phyloP scores from a whole-genome alignment of 768 basidiomycete species.

The Exidia glandulosa region DNA sequence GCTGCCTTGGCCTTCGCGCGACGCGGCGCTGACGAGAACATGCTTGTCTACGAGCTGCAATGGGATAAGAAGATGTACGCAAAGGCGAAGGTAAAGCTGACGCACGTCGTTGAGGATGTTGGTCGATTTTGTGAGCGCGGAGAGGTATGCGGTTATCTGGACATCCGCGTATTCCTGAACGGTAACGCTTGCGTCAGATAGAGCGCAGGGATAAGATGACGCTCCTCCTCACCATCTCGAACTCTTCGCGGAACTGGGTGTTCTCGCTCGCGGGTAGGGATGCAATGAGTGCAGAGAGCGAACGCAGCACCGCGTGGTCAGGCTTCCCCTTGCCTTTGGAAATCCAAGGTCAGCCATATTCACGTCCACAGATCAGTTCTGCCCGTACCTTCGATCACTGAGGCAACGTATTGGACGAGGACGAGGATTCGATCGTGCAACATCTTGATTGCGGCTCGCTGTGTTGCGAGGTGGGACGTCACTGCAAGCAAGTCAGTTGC shows the following conservation, averaged over 20 bases:
- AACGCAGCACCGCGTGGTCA: conserved; percentile 74
- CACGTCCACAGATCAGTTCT: not conserved
- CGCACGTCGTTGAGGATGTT: conserved; percentile 82
- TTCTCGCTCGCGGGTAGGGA: conserved; percentile 83
- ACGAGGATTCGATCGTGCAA: conserved; percentile 81
- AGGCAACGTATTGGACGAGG: conserved; percentile 76
- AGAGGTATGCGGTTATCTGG: conserved; percentile 81
- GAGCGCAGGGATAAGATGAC: conserved; percentile 5
- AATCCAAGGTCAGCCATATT: not conserved
- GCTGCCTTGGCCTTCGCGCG: conserved; percentile 41
- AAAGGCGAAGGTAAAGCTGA: conserved; percentile 5
- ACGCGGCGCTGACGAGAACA: conserved; percentile 38
- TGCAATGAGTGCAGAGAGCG: conserved; percentile 76
- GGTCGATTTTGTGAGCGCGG: conserved; percentile 79
- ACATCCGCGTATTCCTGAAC: conserved; percentile 90
- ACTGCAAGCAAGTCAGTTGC: conserved; percentile 35
- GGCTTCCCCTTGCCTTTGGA: conserved; percentile 52
- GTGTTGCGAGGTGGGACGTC: conserved; percentile 81
- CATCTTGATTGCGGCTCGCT: conserved; percentile 94
- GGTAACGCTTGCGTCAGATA: not conserved
- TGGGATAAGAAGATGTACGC: conserved; percentile 9
- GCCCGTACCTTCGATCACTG: conserved; percentile 62
- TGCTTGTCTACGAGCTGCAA: conserved; percentile 71
- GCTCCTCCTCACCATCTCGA: conserved; percentile 54
- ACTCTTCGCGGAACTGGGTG: conserved; percentile 75